Base-by-base conservation (phyloP, 75 land plant species). In the Pinus tabuliformis region DNA sequence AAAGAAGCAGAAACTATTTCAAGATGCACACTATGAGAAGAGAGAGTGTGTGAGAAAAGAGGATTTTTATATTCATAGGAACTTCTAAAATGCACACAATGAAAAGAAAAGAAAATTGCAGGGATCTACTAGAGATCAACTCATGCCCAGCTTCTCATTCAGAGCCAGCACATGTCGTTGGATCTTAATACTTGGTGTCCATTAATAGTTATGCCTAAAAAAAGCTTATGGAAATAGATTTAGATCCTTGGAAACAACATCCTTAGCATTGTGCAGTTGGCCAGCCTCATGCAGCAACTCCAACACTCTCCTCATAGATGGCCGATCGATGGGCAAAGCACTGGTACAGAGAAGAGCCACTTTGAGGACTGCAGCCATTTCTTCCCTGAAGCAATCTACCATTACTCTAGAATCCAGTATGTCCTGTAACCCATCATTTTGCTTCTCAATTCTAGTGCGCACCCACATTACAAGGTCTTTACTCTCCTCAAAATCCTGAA, bases 281-380 rank as follows among this genome's bases (percentile, higher is more conserved):
- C 14, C 52, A 39, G 22, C 5, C 71, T 77, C 86, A n/a, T 74
- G 60, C 22, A 93, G 91, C 88, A 91, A 77, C 61, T 87, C 90
- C 57, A 91, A 91, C 30, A 89, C 96, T 54, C 78, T 88, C 61
- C 93, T 82, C 96, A 93, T 93, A 11, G 96, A 80, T 9, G 96
- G 96, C 20, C 93, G 77, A 73, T 84, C 90, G 17, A 77, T 73
- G 54, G 96, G 96, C 21, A 86, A 71, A 26, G 83, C 76, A 6
- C 90, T 78, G 49, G 90, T 89, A 65, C 96, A 93, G 6, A 82
- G 65, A 17, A 89, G 76, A 65, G 89, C 96, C 66, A 93, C 86
- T 74, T 89, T 80, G 75, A 93, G 75, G 18, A 88, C 82, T 76
- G 61, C 26, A 80, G 73, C 76, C 76, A 87, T 84, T 76, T 91